A percentile compares a stretch with the other conserved stretches of the same genome.
Conservation (phyloP, 2,329 filamentous ascomycete species). For the Epichloe elymi region DNA sequence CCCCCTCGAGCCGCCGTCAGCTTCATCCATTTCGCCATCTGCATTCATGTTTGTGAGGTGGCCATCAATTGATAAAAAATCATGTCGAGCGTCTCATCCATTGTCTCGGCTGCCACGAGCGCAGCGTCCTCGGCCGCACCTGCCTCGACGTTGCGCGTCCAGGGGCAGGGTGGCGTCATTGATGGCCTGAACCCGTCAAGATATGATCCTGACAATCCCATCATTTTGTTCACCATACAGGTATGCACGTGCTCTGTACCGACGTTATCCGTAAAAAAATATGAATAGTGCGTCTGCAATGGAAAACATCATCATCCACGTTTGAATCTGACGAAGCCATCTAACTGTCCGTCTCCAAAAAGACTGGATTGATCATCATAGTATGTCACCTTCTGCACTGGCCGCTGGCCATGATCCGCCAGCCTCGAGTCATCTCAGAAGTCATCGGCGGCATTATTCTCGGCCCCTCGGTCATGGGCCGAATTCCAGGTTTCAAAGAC, state of each 20-base stretch:
- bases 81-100: conserved; percentile 6
- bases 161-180: conserved; percentile 48
- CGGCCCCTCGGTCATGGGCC: conserved; percentile 78
- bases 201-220: conserved; percentile 58
- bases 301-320: too few relatives aligned
- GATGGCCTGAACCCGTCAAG: conserved; percentile 56
- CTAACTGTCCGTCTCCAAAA: neutral
- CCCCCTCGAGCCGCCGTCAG: neutral
- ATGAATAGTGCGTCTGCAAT: too few relatives aligned
- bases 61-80: neutral
- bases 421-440: conserved; percentile 74
- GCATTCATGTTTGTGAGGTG: neutral
- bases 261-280: too few relatives aligned
- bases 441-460: conserved; percentile 76
- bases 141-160: conserved; percentile 17
- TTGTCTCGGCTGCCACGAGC: conserved; percentile 11
- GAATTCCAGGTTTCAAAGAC: conserved; percentile 63
- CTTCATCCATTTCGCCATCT: neutral
- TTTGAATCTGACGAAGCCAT: neutral
- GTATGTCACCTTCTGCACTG: conserved; percentile 49
- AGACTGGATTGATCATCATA: conserved; percentile 33
- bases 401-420: conserved; percentile 62
- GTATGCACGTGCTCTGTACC: conserved; percentile 13
- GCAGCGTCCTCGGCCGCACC: conserved; percentile 14
- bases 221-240: conserved; percentile 68